Evolutionary conservation across 305 asterid species (phyloP).

Genomic region (Salvia sclarea): DNA sequence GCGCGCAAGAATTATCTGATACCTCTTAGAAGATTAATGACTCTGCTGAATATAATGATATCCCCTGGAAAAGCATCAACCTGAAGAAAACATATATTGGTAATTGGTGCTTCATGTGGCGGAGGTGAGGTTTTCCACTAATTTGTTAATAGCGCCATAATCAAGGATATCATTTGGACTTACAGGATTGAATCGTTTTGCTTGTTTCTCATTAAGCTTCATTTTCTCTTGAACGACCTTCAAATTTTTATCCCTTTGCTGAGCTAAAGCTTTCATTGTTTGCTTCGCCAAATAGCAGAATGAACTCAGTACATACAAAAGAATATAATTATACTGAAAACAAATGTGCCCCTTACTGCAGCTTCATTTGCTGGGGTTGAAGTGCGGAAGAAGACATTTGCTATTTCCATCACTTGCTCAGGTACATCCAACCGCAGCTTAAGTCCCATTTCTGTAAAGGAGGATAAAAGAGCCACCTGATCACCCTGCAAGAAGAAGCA

Average conservation of each 20-base stretch:
- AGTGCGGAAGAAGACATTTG: constrained; percentile 81
- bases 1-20: constrained; percentile 26
- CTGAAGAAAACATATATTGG: constrained; percentile 42
- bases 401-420: constrained; percentile 93
- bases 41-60: constrained; percentile 90
- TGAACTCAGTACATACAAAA: constrained; percentile 31
- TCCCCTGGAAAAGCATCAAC: constrained; percentile 99
- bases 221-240: constrained; percentile 82
- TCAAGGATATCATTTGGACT: constrained; percentile 38
- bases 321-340: constrained; percentile 15
- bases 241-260: constrained; percentile 79
- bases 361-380: constrained; percentile 92
- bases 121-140: neutral
- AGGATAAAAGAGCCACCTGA: constrained; percentile 90
- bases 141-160: constrained; percentile 17
- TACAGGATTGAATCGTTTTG: constrained; percentile 94
- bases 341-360: constrained; percentile 51
- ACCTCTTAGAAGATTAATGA: constrained; percentile 97
- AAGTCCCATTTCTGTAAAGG: constrained; percentile 94
- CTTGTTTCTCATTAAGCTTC: constrained; percentile 86
- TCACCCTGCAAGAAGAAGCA: constrained; percentile 74
- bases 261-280: constrained; percentile 70
- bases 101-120: neutral
- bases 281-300: constrained; percentile 54
- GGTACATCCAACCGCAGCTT: constrained; percentile 94